Percentiles rank a stretch among this genome's conserved stretches.
Conservation (phyloP, 78 protist genomes). For the slime mould (Dictyostelium discoideum) region DNA sequence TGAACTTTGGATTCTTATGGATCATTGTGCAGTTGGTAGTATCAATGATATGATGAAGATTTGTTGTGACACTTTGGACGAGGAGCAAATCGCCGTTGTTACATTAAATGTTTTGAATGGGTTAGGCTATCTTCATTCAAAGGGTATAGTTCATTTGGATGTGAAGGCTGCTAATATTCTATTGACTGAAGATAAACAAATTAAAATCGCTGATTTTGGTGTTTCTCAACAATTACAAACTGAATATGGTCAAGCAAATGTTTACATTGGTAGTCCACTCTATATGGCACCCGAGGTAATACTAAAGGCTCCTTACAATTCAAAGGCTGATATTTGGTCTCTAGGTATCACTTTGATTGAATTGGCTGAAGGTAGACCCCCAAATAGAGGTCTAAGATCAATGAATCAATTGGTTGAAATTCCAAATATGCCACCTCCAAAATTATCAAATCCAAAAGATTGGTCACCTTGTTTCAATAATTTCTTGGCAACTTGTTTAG, state of each 20-base stretch:
- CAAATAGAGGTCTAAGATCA: conserved; percentile 69
- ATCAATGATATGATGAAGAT: conserved; percentile 83
- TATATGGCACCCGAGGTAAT: conserved; percentile 87
- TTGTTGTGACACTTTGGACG: conserved; percentile 59
- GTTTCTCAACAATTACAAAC: conserved; percentile 75
- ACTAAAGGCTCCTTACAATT: conserved; percentile 62
- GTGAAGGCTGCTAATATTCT: conserved; percentile 91
- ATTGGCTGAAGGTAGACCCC: conserved; percentile 86
- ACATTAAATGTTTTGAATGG: conserved; percentile 73
- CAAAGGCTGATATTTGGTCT: conserved; percentile 84
- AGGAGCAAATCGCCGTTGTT: conserved; percentile 77
- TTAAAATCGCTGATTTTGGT: conserved; percentile 84
- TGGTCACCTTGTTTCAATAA: conserved; percentile 86
- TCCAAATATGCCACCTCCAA: conserved; percentile 87
- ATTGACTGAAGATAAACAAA: conserved; percentile 59
- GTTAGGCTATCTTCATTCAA: conserved; percentile 85
- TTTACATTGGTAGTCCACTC: conserved; percentile 82
- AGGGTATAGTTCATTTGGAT: conserved; percentile 88
- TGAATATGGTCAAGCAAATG: conserved; percentile 51
- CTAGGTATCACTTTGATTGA: conserved; percentile 81
- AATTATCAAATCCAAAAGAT: conserved; percentile 65
- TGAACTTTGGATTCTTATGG: conserved; percentile 89
- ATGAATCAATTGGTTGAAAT: conserved; percentile 72
- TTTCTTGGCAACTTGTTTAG: conserved; percentile 86
- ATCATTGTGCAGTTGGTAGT: conserved; percentile 90